A percentile compares a stretch with the other conserved stretches of the same genome.
Evolutionary conservation across 2,329 filamentous ascomycete genomes (phyloP).

Genomic region (Zopfia rhizophila): DNA sequence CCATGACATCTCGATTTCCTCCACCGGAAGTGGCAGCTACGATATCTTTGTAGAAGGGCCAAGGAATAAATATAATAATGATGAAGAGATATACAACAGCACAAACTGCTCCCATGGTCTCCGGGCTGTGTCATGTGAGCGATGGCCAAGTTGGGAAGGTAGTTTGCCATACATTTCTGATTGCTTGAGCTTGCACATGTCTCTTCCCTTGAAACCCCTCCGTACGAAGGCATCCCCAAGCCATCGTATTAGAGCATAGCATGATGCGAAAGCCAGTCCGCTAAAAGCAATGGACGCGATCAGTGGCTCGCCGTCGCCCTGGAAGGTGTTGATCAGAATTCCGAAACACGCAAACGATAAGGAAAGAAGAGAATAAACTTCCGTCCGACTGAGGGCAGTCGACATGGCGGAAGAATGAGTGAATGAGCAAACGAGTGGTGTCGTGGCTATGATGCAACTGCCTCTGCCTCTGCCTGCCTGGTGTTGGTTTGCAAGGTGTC

Average conservation of each 20-base stretch:
- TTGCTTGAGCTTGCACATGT: conserved; percentile 81
- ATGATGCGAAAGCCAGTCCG: conserved; percentile 81
- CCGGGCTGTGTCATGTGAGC: conserved; percentile 67
- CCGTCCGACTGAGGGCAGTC: conserved; percentile 60
- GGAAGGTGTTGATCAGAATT: conserved; percentile 82
- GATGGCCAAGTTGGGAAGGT: conserved; percentile 15
- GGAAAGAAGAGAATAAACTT: conserved; percentile 68
- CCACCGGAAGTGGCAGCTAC: conserved; percentile 93
- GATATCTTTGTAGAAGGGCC: conserved; percentile 98
- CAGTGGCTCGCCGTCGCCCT: conserved; percentile 87
- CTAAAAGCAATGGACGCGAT: conserved; percentile 89
- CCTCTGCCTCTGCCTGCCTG: too few species aligned
- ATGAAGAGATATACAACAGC: conserved; percentile 91
- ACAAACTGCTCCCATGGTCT: conserved; percentile 95
- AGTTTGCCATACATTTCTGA: conserved; percentile 73
- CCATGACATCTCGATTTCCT: conserved; percentile 87
- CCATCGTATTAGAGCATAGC: conserved; percentile 91
- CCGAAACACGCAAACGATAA: conserved; percentile 76
- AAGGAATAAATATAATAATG: conserved; percentile 92
- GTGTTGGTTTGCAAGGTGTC: neutral
- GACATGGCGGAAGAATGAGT: conserved; percentile 30
- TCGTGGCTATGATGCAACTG: neutral
- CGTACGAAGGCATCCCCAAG: conserved; percentile 89
- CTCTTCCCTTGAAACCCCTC: conserved; percentile 87
- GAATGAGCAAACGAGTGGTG: neutral